Conservation (phyloP, 768 basidiomycete genomes). For the Pulveroboletus ravenelii region DNA sequence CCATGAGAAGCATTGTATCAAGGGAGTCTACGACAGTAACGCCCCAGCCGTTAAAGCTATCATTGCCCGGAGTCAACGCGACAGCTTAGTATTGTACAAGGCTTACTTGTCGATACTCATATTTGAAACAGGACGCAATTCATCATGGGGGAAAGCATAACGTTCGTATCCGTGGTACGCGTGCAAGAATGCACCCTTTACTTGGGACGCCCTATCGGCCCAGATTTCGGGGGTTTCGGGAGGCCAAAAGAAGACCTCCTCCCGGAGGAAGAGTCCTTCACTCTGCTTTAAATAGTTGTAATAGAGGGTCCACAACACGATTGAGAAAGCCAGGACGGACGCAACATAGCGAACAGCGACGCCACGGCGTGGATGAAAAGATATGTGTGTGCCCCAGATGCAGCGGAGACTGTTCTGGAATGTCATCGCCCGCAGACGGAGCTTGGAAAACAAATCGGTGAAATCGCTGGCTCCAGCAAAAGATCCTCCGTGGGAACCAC, state of each 20-base stretch:
- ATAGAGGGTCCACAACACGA: conserved; percentile 20
- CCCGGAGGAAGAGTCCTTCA: conserved; percentile 2
- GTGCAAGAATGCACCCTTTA: conserved; percentile 60
- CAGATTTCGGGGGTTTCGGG: conserved; percentile 38
- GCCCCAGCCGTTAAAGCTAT: conserved; percentile 78
- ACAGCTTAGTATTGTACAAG: not conserved
- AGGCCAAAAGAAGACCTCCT: conserved; percentile 18
- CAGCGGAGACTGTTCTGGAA: not conserved
- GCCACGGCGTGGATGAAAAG: conserved; percentile 8
- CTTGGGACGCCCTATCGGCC: conserved; percentile 49
- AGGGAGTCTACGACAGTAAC: conserved; percentile 76
- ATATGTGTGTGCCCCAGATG: not conserved
- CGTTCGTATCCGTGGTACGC: conserved; percentile 64
- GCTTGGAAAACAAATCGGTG: not conserved
- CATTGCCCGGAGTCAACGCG: not conserved
- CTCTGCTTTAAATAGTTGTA: not conserved
- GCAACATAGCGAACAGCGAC: conserved; percentile 24
- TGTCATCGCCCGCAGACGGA: conserved; percentile 4
- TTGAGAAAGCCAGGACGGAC: conserved; percentile 9
- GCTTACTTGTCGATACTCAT: conserved; percentile 47
- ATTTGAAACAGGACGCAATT: conserved; percentile 52
- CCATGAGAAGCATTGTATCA: conserved; percentile 84
- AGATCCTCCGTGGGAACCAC: not conserved
- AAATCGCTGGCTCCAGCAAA: too few species aligned
- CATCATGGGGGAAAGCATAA: conserved; percentile 60